Percentiles rank a stretch among this genome's conserved stretches.
Conservation (phyloP, 179 eudicot species). For the Heliamphora pulchella region DNA sequence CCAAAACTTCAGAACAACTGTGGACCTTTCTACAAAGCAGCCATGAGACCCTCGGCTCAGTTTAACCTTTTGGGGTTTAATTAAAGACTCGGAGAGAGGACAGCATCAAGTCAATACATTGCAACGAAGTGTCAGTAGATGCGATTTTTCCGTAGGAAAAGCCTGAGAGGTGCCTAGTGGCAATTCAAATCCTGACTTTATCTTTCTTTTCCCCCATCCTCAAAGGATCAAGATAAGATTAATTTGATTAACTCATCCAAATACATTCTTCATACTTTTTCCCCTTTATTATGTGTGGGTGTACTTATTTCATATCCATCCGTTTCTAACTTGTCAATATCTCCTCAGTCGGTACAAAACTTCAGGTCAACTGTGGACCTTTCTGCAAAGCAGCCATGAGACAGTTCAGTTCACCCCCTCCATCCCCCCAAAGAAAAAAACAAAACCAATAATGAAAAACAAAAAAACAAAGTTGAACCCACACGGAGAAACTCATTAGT, state of each 20-base stretch:
- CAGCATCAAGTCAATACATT: neutral
- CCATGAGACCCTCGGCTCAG: neutral
- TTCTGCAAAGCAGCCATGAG: neutral
- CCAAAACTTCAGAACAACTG: neutral
- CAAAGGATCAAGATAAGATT: no score
- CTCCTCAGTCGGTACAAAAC: neutral
- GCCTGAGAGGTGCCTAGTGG: no score
- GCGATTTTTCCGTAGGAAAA: no score
- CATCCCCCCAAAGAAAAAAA: no score
- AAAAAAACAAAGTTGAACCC: neutral
- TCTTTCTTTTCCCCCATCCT: no score
- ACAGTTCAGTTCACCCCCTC: neutral
- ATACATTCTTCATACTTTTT: no score
- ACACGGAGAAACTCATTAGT: neutral
- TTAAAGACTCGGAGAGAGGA: neutral
- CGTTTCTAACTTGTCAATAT: neutral
- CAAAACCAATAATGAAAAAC: no score
- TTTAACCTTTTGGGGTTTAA: neutral
- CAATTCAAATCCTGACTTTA: no score
- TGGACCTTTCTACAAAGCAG: neutral
- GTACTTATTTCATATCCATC: neutral
- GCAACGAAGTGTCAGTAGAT: no score
- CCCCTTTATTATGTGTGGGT: no score
- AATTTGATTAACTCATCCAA: no score
- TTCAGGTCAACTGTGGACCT: neutral